phyloP scores from a whole-genome alignment of 1,284 basidiomycete genomes.

The Ceratobasidium sp. region DNA sequence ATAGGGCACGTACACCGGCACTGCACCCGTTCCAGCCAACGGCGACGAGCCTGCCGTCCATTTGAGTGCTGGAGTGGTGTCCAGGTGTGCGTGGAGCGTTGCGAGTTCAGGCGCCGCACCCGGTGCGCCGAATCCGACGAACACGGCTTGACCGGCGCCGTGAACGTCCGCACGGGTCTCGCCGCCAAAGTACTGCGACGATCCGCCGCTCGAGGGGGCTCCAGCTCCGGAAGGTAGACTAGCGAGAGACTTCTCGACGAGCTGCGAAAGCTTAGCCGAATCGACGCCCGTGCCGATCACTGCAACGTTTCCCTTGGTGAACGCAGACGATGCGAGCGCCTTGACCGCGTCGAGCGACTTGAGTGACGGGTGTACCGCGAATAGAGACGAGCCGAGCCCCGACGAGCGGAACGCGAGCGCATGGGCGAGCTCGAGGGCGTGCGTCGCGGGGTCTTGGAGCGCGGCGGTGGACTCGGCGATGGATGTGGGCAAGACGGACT shows the following conservation, averaged over 20 bases:
- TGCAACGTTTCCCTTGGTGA: too few species aligned
- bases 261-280: constrained; percentile 74
- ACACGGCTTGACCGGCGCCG: constrained; percentile 79
- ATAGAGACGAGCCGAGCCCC: too few species aligned
- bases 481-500: constrained; percentile 86
- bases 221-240: constrained; percentile 52
- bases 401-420: too few species aligned
- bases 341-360: too few species aligned
- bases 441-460: constrained; percentile 79
- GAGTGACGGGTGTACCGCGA: too few species aligned
- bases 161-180: constrained; percentile 79
- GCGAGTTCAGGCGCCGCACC: constrained; percentile 78
- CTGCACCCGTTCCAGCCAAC: constrained; percentile 74
- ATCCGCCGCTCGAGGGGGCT: constrained; percentile 74
- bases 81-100: constrained; percentile 83
- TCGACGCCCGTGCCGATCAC: constrained; percentile 91
- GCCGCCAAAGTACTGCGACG: constrained; percentile 80
- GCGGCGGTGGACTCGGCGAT: constrained; percentile 78
- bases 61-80: constrained; percentile 81
- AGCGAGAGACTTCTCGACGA: constrained; percentile 80
- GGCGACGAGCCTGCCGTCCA: constrained; percentile 84
- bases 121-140: constrained; percentile 84
- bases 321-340: too few species aligned
- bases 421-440: too few species aligned
- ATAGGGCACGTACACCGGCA: constrained; percentile 85